Percentiles rank a stretch among this genome's conserved stretches.
phyloP scores from a whole-genome alignment of 2,329 filamentous ascomycete genomes.

The Penicillium sp. region DNA sequence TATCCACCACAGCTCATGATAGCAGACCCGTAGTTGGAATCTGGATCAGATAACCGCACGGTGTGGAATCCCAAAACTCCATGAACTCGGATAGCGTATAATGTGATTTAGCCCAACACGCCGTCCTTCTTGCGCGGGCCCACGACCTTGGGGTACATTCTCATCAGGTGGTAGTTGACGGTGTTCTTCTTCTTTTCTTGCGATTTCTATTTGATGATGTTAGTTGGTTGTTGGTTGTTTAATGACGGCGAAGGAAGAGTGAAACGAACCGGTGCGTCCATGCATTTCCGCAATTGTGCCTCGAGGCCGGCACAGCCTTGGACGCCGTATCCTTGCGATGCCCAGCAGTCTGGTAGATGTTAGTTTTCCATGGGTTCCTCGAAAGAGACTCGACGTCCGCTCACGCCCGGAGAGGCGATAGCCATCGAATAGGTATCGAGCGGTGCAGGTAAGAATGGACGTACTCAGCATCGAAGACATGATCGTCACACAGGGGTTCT shows the following conservation, averaged over 20 bases:
- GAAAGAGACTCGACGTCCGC: background rate
- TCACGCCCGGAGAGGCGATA: background rate
- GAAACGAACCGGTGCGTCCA: constrained; percentile 70
- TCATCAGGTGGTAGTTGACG: constrained; percentile 86
- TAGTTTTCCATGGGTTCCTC: background rate
- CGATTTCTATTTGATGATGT: constrained; percentile 47
- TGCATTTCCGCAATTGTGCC: constrained; percentile 60
- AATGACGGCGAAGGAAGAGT: background rate
- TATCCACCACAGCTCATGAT: background rate
- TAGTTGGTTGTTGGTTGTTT: constrained; percentile 1
- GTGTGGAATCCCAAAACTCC: constrained; percentile 15
- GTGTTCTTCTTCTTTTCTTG: constrained; percentile 61
- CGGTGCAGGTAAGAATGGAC: constrained; percentile 15
- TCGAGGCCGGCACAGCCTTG: constrained; percentile 58
- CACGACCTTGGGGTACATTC: constrained; percentile 70
- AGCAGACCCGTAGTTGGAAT: background rate
- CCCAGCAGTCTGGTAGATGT: constrained; percentile 42
- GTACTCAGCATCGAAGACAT: constrained; percentile 65
- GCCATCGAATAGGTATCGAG: background rate
- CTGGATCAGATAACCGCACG: background rate
- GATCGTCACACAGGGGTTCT: constrained; percentile 60
- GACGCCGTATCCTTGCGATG: constrained; percentile 45
- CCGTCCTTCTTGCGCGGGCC: constrained; percentile 63
- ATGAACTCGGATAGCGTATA: background rate
- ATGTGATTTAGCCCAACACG: constrained; percentile 30